Base-by-base conservation (phyloP, 208 protist species). In the Crithidia sp. region DNA sequence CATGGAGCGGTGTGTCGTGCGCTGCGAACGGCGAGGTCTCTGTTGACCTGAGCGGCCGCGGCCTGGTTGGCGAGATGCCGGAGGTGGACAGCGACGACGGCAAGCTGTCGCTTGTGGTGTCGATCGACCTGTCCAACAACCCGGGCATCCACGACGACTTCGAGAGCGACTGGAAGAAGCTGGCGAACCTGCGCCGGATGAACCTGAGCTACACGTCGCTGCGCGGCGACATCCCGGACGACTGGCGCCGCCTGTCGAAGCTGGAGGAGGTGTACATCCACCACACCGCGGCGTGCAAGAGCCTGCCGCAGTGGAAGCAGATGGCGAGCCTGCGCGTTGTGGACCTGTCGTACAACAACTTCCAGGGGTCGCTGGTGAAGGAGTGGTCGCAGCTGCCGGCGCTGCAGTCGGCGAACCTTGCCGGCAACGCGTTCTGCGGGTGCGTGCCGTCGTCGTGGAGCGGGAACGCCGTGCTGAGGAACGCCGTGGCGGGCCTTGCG, bases 81-180 rank as follows among this genome's bases (percentile, higher is more conserved):
- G 49, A 68, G 17, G 54, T 71, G 53, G 36, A 74, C 45, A 9
- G 16, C 36, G 50, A 60, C 8, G 52, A 62, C 13, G 62, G 45
- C n/a, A 36, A 16, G 43, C 7, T 56, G 37, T 49, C 53, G 43
- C 63, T 49, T 39, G 60, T 70, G 2, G 77, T 77, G 58, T 65
- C 59, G 47, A 72, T 82, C 39, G 60, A 77, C 71, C 47, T 82
- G 59, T 70, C 71, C 12, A 41, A 69, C 71, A 82, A 73, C 65
- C 39, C 56, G 2, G 66, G 62, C 19, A 54, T 82, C 28, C 14
- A 43, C 61, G 66, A 53, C 60, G 39, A 55, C 54, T 67, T 77
- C 41, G 56, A 63, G 52, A 54, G 13, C n/a, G 53, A 64, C 60
- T 74, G 50, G 65, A 17, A 47, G 28, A n/a, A 47, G 45, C 66